A percentile compares a stretch with the other conserved stretches of the same genome.
phyloP scores from a whole-genome alignment of 1,284 basidiomycete genomes.

The Ceratobasidium sp. region DNA sequence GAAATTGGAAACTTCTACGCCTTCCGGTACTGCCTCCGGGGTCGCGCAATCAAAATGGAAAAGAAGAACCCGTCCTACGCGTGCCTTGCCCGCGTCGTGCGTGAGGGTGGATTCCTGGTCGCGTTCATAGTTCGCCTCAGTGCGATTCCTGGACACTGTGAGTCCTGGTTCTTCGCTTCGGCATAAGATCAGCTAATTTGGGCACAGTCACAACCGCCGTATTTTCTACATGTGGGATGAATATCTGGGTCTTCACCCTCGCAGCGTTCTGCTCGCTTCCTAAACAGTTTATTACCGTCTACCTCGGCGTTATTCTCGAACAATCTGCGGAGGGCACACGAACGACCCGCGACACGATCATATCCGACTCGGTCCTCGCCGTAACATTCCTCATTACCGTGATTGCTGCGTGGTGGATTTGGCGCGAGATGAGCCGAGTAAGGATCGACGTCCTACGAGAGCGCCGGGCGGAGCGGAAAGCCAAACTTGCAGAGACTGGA shows the following conservation, averaged over 20 bases:
- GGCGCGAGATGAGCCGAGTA: slow-evolving; percentile 75
- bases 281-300: slow-evolving; percentile 80
- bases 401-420: slow-evolving; percentile 85
- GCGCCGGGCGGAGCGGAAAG: slow-evolving; percentile 65
- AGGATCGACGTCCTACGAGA: slow-evolving; percentile 79
- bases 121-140: slow-evolving; percentile 77
- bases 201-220: slow-evolving; percentile 72
- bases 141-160: slow-evolving; percentile 83
- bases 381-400: slow-evolving; percentile 78
- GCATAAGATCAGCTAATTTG: not conserved
- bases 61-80: slow-evolving; percentile 76
- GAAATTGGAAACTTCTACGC: slow-evolving; percentile 79
- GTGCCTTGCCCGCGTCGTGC: slow-evolving; percentile 78
- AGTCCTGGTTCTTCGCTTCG: slow-evolving; percentile 50
- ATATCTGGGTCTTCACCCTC: slow-evolving; percentile 72
- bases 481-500: slow-evolving; percentile 33
- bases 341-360: slow-evolving; percentile 64
- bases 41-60: slow-evolving; percentile 77
- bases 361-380: slow-evolving; percentile 71
- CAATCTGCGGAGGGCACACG: slow-evolving; percentile 48
- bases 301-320: slow-evolving; percentile 67
- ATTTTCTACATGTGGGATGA: slow-evolving; percentile 84
- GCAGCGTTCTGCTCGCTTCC: slow-evolving; percentile 81
- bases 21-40: slow-evolving; percentile 71
- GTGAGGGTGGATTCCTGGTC: slow-evolving; percentile 81